Conservation (phyloP, 2,329 filamentous ascomycete species). For the Didymella lethalis region DNA sequence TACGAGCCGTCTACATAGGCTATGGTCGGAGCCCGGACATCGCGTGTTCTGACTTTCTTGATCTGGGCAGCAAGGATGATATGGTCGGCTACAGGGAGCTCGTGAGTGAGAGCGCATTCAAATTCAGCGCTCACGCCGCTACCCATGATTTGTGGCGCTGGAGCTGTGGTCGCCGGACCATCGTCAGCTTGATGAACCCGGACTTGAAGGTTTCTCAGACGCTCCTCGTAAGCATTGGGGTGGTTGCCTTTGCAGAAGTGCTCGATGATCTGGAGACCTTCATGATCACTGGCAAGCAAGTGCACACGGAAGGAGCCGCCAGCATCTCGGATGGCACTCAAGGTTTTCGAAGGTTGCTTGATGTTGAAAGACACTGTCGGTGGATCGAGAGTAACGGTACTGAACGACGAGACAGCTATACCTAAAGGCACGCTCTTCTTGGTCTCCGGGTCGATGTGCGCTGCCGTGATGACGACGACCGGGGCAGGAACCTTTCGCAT, state of each 20-base stretch:
- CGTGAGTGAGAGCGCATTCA: slow-evolving; percentile 46
- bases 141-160: slow-evolving; percentile 31
- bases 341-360: slow-evolving; percentile 63
- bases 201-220: slow-evolving; percentile 20
- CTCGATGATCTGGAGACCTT: slow-evolving; percentile 42
- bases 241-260: slow-evolving; percentile 44
- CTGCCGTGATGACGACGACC: slow-evolving; percentile 63
- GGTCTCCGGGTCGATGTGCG: slow-evolving; percentile 24
- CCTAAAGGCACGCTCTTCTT: slow-evolving; percentile 36
- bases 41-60: slow-evolving; percentile 18
- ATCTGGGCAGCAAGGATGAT: slow-evolving; percentile 58
- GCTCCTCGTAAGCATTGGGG: slow-evolving; percentile 30
- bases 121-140: slow-evolving; percentile 39
- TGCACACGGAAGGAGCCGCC: slow-evolving; percentile 59
- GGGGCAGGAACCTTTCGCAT: slow-evolving; percentile 66
- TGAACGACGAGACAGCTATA: slow-evolving; percentile 69
- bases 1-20: slow-evolving; percentile 42
- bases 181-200: slow-evolving; percentile 17
- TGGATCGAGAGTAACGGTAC: slow-evolving; percentile 64
- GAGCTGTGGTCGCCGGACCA: slow-evolving; percentile 8
- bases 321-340: slow-evolving; percentile 59
- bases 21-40: slow-evolving; percentile 22
- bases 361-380: slow-evolving; percentile 71
- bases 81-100: slow-evolving; percentile 57
- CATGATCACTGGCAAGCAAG: slow-evolving; percentile 51